Evolutionary conservation across 2,329 filamentous ascomycete genomes (phyloP).

Genomic region (Botrytis aclada): DNA sequence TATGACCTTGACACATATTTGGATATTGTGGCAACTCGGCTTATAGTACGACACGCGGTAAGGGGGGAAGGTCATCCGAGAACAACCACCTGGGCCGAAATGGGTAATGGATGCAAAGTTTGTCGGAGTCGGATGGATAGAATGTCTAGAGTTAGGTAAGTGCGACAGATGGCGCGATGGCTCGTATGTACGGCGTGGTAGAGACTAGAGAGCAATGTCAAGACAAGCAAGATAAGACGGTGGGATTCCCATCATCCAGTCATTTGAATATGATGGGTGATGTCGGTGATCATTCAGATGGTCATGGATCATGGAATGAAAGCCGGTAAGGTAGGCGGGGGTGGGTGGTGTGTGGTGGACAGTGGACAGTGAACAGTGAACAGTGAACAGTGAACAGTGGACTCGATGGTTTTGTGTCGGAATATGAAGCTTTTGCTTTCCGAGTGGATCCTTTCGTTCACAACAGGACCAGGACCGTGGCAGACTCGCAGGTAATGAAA

Average conservation of each 20-base stretch:
- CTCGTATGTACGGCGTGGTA: no score
- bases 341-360: neutral
- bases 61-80: neutral
- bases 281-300: neutral
- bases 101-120: neutral
- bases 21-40: neutral
- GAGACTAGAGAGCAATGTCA: neutral
- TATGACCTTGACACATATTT: slow-evolving; percentile 1
- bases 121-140: neutral
- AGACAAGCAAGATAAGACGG: neutral
- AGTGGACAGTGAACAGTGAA: no score
- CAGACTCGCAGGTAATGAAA: neutral
- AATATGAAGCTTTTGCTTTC: neutral
- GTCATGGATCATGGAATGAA: neutral
- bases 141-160: neutral
- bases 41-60: neutral
- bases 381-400: no score
- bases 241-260: neutral
- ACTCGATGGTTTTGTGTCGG: neutral
- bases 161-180: neutral
- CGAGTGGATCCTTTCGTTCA: neutral
- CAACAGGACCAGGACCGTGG: neutral
- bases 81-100: neutral
- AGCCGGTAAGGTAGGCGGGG: slow-evolving; percentile 1
- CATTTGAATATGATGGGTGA: neutral